Conservation (phyloP, 2,329 filamentous ascomycete species). For the Ophiostoma pallidulum region DNA sequence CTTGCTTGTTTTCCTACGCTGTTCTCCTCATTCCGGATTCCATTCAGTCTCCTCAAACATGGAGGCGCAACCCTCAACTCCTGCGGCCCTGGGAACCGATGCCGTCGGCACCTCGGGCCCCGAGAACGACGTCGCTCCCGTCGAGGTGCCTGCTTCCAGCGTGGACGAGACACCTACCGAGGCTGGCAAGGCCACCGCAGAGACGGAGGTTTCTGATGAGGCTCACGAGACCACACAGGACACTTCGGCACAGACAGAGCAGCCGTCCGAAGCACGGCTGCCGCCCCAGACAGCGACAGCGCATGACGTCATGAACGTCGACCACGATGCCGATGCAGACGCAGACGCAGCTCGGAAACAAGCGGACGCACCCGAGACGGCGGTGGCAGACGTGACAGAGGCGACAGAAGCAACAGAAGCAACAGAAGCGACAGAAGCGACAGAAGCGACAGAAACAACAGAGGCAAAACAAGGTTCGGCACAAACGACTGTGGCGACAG, state of each 20-base stretch:
- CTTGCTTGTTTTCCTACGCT: no score
- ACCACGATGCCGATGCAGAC: neutral
- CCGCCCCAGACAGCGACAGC: neutral
- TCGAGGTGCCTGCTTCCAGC: no score
- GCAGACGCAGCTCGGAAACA: neutral
- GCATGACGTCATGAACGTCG: slow-evolving; percentile 11
- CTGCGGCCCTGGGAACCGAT: no score
- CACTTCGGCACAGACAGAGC: neutral
- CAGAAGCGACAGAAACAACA: no score
- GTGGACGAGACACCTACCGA: neutral
- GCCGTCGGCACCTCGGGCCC: no score
- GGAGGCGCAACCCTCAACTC: no score
- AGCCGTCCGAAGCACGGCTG: neutral
- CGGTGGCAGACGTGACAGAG: neutral
- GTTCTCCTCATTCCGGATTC: no score
- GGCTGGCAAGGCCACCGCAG: neutral
- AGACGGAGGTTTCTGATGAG: no score
- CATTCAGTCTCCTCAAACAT: no score
- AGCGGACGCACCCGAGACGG: neutral
- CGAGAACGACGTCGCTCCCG: no score
- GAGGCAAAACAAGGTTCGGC: neutral
- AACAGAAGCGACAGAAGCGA: no score
- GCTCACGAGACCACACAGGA: neutral
- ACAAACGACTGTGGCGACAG: neutral
- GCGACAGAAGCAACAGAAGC: neutral